These are phyloP conservation scores for Suillus paluster DNA, from an alignment of 768 basidiomycete species.

Conservation along the genomic window DNA sequence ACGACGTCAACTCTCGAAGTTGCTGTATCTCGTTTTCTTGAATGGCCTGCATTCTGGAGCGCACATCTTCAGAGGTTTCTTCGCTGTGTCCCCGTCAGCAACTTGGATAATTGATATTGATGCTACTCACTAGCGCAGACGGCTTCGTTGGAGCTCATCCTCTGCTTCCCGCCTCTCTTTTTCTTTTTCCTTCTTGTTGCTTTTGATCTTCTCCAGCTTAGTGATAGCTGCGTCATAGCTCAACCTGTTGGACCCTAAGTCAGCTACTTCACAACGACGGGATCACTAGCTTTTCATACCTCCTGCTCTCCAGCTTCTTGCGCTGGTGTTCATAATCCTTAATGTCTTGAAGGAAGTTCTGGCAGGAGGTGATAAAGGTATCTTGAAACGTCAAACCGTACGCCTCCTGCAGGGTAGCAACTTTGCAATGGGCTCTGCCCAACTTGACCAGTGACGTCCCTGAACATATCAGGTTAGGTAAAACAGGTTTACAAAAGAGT, in stretches of 20 bases:
- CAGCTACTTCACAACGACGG: background rate
- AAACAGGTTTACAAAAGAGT: slow-evolving; percentile 11
- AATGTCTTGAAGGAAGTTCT: slow-evolving; percentile 70
- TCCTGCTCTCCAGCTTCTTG: slow-evolving; percentile 87
- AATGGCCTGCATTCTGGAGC: slow-evolving; percentile 76
- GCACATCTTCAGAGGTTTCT: slow-evolving; percentile 84
- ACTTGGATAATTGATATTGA: background rate
- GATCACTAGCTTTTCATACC: slow-evolving; percentile 46
- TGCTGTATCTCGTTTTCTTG: slow-evolving; percentile 80
- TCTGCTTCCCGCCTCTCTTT: slow-evolving; percentile 75
- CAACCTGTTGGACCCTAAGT: slow-evolving; percentile 47
- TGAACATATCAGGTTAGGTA: slow-evolving; percentile 27
- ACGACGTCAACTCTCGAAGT: slow-evolving; percentile 66
- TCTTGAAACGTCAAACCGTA: slow-evolving; percentile 75
- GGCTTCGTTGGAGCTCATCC: slow-evolving; percentile 75
- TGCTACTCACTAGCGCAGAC: slow-evolving; percentile 70
- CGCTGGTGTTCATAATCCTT: slow-evolving; percentile 80
- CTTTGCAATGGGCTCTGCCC: slow-evolving; percentile 84
- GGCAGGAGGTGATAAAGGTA: slow-evolving; percentile 70
- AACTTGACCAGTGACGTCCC: slow-evolving; percentile 75
- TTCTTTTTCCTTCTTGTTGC: slow-evolving; percentile 82
- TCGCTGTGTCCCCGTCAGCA: slow-evolving; percentile 54
- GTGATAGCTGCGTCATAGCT: slow-evolving; percentile 76
- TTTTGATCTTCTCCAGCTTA: slow-evolving; percentile 70
- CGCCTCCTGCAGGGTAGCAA: slow-evolving; percentile 84